A percentile compares a stretch with the other conserved stretches of the same genome.
Evolutionary conservation across 306 rosid species (phyloP).

Genomic region (Prunus fruticosa): DNA sequence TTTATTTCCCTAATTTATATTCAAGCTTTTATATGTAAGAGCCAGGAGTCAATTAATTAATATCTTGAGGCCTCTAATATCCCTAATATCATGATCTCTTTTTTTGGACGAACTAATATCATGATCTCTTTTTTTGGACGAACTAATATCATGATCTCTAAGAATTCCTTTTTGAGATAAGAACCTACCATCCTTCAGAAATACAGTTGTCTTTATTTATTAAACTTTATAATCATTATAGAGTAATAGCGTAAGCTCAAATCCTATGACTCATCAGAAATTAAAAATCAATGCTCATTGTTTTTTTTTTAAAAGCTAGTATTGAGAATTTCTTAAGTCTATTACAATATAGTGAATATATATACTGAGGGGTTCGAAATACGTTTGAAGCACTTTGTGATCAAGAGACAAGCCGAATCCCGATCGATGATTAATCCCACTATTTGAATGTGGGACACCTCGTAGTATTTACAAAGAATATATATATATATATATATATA

Average conservation of each 20-base stretch:
- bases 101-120: no score
- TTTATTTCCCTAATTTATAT: background rate
- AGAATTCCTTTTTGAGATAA: background rate
- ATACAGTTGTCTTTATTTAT: slow-evolving; percentile 7
- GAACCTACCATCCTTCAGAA: slow-evolving; percentile 12
- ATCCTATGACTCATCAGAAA: background rate
- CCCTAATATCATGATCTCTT: background rate
- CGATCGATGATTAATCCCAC: no score
- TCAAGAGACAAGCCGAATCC: accelerated
- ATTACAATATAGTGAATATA: no score
- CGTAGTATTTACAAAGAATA: no score
- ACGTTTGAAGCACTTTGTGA: no score
- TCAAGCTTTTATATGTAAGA: background rate
- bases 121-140: no score
- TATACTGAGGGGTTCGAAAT: no score
- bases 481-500: no score
- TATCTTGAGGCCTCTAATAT: no score
- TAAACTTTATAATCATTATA: background rate
- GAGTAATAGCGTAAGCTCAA: slow-evolving; percentile 5
- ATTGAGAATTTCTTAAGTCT: no score
- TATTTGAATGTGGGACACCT: no score
- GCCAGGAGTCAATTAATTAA: background rate
- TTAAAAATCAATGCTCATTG: no score
- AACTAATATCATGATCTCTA: background rate
- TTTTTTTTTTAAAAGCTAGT: background rate